phyloP scores from a whole-genome alignment of 495 filamentous ascomycete species.

The Penicillium canariense region DNA sequence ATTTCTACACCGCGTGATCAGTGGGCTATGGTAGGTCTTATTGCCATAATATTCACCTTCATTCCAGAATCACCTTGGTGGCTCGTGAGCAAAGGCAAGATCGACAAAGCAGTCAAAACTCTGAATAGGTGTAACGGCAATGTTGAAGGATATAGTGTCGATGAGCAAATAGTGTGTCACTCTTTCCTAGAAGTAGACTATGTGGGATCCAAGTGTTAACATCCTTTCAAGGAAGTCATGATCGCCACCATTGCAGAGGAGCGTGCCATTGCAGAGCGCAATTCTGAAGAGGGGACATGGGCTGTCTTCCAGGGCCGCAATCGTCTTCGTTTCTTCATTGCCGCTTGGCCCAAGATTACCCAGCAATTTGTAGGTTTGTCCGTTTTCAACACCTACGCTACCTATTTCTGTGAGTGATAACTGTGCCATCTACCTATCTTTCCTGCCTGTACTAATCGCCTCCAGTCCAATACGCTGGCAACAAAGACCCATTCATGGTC shows the following conservation, averaged over 20 bases:
- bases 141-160: conserved; percentile 27
- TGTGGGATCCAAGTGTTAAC: background rate
- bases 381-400: conserved; percentile 42
- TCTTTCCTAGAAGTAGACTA: background rate
- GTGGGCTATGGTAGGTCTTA: conserved; percentile 37
- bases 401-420: conserved; percentile 38
- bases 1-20: conserved; percentile 1
- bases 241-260: conserved; percentile 32
- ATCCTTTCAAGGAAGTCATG: conserved; percentile 27
- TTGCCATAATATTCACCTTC: conserved; percentile 29
- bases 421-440: background rate
- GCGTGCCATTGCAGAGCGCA: conserved; percentile 26
- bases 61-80: conserved; percentile 39
- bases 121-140: conserved; percentile 28
- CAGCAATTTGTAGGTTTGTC: conserved; percentile 44
- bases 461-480: conserved; percentile 40
- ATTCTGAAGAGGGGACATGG: conserved; percentile 28
- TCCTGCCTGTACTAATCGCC: background rate
- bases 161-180: conserved; percentile 32
- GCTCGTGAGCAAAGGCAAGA: conserved; percentile 36
- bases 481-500: conserved; percentile 39
- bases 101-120: conserved; percentile 31
- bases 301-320: conserved; percentile 41
- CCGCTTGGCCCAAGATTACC: conserved; percentile 40
- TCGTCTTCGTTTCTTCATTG: conserved; percentile 38